Base-by-base conservation (phyloP, 164 flowering plant genomes). In the Aristolochia contorta region DNA sequence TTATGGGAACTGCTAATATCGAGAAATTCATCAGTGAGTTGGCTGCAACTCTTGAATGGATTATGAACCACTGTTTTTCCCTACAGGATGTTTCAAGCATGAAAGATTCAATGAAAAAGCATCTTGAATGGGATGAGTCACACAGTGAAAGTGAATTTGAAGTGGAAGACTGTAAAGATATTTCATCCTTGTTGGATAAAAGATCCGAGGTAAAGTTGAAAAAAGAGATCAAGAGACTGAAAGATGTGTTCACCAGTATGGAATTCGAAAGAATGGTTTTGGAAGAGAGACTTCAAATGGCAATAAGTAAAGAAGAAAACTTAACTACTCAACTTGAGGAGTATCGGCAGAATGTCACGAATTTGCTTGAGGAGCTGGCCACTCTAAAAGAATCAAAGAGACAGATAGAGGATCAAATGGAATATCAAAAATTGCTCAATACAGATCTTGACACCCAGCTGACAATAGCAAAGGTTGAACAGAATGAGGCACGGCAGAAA, bases 381-480 rank as follows among this genome's bases (percentile, higher is more conserved):
- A 63, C 56, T 9, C 22, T 78, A 52, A 79, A 77, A 60, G 82
- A 72, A 59, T 65, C 78, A 15, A 84, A 84, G 45, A 73, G 73
- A 23, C 54, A 60, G 56, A 70, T 71, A 21, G 91, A 86, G 60
- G 87, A 86, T 66, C 89, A 85, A 72, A 60, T 83, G 13, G 90
- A 84, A 66, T 77, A 71, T 65, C 82, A 85, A 61, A 87, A 79
- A 61, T 67, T 74, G 45, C 75, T 83, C 8, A 84, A 79, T 62
- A 91, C 82, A 65, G 92, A 87, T 65, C 85, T 92, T 47, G 86
- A 84, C 57, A 81, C 86, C 33, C 87, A 89, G 73, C 86, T 89
- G 19, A 67, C 77, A 33, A 77, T 84, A 59, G 74, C 85, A 60
- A 79, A 69, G 69, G 76, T 65, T 58, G 82, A 84, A 61, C 51